Evolutionary conservation across 1,284 basidiomycete species (phyloP).

Genomic region (Apiotrichum gamsii): DNA sequence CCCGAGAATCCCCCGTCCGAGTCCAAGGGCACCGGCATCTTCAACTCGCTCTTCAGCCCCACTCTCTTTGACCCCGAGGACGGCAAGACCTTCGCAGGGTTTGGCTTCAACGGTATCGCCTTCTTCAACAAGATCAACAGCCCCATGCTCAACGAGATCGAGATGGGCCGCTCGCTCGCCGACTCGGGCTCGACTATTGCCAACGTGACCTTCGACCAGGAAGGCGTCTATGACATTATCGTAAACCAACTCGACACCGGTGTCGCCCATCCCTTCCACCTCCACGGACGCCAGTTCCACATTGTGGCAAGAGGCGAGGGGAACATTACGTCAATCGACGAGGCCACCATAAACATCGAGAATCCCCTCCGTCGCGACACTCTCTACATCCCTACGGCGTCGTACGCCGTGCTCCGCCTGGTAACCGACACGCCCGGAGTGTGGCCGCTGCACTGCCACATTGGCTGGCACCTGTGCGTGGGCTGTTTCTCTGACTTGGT

Average conservation of each 20-base stretch:
- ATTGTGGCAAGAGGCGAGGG: constrained; percentile 40
- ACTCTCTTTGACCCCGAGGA: constrained; percentile 19
- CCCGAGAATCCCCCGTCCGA: constrained; percentile 17
- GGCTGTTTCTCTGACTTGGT: too few relatives aligned
- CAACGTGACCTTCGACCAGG: constrained; percentile 20
- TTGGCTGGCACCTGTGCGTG: constrained; percentile 16
- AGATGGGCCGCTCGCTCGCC: constrained; percentile 18
- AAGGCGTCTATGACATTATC: neutral
- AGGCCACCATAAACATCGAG: constrained; percentile 21
- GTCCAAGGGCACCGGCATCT: constrained; percentile 13
- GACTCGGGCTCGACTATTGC: constrained; percentile 7
- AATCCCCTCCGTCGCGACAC: constrained; percentile 46
- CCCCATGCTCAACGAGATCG: constrained; percentile 28
- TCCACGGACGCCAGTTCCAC: constrained; percentile 26
- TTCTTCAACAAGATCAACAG: constrained; percentile 34
- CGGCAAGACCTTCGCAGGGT: constrained; percentile 20
- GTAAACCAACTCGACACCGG: constrained; percentile 39
- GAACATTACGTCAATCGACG: constrained; percentile 11
- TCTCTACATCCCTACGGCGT: constrained; percentile 27
- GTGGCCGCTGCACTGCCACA: constrained; percentile 24
- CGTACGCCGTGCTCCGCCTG: constrained; percentile 26
- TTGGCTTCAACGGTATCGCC: constrained; percentile 33
- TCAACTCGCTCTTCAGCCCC: constrained; percentile 21
- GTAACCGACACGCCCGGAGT: constrained; percentile 21
- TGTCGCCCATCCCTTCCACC: constrained; percentile 42